Evolutionary conservation across 495 filamentous ascomycete genomes (phyloP), one percentile per base, ranked within the genome.

Genomic region (Pseudevernia furfuracea): DNA sequence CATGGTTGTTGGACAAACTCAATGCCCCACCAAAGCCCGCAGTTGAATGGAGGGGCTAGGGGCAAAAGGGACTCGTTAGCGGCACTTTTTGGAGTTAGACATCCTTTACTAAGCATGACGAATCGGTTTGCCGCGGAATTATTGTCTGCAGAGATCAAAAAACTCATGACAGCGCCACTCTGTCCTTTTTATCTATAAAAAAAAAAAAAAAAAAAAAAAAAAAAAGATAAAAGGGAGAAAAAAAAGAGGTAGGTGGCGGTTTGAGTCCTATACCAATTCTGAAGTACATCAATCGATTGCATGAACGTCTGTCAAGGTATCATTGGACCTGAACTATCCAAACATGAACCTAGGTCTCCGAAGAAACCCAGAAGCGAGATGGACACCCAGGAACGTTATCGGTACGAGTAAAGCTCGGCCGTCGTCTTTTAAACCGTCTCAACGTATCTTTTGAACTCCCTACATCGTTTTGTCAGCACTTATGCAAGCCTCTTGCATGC

Each of bases 371-470:
- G 15, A 10, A 53, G 23, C 4, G 1, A 34, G n/a, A 21, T 8
- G n/a, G 6, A 34, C 0, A 32, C 1, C 14, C 7, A 15, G 14
- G 5, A 30, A 30, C 17, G 6, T 32, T 28, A 21, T 55, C 52
- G 17, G 11, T 8, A 34, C 8, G 2, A 34, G 0, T 34, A 21
- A 55, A 15, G 52, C 52, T 55, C 11, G 0, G 5, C 9, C 28
- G 17, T 34, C 28, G 52, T 52, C 30, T 56, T 56, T 66, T 43
- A 90, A 17, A 91, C 87, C 6, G 82, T 88, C 74, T 91, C 88
- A 55, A 91, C 87, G 70, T 91, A 91, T 61, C 89, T 73, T 71
- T 77, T 84, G 58, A 92, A 74, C 71, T 89, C 84, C 81, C 82
- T 85, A 68, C 67, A 58, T 63, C n/a, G 65, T 66, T 0, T 58